Evolutionary conservation across 768 basidiomycete species (phyloP).

Genomic region (Wakefieldia striispora): DNA sequence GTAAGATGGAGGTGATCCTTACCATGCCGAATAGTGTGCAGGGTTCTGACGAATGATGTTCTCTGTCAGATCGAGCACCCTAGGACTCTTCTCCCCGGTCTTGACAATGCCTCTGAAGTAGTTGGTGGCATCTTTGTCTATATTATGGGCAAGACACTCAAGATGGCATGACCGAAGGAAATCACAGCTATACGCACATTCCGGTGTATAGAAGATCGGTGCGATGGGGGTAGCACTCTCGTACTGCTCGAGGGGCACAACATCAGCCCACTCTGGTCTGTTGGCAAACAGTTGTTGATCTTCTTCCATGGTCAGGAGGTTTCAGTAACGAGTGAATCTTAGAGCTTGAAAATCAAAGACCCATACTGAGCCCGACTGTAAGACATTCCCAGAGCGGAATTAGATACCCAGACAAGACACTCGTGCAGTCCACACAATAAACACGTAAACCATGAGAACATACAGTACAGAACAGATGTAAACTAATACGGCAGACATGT

Average conservation of each 20-base stretch:
- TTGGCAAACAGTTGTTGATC: constrained; percentile 48
- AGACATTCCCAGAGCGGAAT: neutral
- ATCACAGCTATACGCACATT: constrained; percentile 59
- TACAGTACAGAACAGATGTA: constrained; percentile 25
- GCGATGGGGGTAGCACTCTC: constrained; percentile 79
- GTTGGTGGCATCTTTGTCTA: constrained; percentile 91
- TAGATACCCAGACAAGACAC: neutral
- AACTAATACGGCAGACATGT: constrained; percentile 21
- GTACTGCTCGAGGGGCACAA: constrained; percentile 76
- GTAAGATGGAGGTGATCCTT: constrained; percentile 22
- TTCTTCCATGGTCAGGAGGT: constrained; percentile 12
- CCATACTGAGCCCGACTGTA: too few species aligned
- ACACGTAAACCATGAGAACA: constrained; percentile 5
- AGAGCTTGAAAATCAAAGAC: too few species aligned
- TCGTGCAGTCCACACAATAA: constrained; percentile 4
- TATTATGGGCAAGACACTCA: constrained; percentile 6
- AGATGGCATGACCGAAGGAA: constrained; percentile 1
- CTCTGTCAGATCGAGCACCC: constrained; percentile 88
- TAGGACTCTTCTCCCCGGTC: constrained; percentile 69
- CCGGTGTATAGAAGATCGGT: constrained; percentile 85
- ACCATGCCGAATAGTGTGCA: constrained; percentile 98
- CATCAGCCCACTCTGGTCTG: constrained; percentile 75
- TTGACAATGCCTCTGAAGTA: constrained; percentile 88
- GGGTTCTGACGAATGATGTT: constrained; percentile 88
- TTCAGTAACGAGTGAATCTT: too few species aligned